Evolutionary conservation across 2,329 filamentous ascomycete genomes (phyloP).

Genomic region (Chaetomiaceae sp.): DNA sequence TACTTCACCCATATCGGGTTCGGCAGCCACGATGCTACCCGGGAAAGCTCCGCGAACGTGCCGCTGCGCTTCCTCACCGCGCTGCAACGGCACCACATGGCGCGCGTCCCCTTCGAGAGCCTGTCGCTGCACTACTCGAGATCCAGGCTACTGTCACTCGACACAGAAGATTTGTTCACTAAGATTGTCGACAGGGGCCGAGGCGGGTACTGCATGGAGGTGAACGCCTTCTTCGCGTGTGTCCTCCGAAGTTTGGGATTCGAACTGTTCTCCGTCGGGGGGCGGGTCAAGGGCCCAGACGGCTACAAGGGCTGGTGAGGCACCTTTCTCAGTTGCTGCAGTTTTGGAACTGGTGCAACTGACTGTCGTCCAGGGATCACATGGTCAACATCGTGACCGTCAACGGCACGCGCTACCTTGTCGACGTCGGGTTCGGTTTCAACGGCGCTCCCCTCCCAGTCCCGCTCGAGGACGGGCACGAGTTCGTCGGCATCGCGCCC

Average conservation of each 20-base stretch:
- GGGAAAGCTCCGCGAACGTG: slow-evolving; percentile 20
- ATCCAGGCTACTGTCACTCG: slow-evolving; percentile 26
- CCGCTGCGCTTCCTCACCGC: slow-evolving; percentile 28
- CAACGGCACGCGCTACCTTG: slow-evolving; percentile 38
- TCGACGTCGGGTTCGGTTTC: slow-evolving; percentile 57
- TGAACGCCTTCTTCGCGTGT: slow-evolving; percentile 39
- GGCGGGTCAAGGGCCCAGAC: slow-evolving; percentile 28
- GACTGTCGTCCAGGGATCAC: slow-evolving; percentile 53
- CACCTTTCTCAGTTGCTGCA: no score
- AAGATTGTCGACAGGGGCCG: slow-evolving; percentile 37
- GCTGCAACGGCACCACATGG: slow-evolving; percentile 38
- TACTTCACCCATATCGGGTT: slow-evolving; percentile 30
- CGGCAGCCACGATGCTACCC: slow-evolving; percentile 22
- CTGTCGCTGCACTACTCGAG: slow-evolving; percentile 44
- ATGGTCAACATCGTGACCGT: slow-evolving; percentile 56
- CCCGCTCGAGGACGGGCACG: slow-evolving; percentile 24
- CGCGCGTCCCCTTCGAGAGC: slow-evolving; percentile 49
- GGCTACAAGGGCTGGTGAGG: slow-evolving; percentile 28
- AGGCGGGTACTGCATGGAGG: slow-evolving; percentile 51
- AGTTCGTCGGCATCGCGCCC: slow-evolving; percentile 36
- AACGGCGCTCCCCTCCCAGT: slow-evolving; percentile 33
- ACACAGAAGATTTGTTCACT: slow-evolving; percentile 26
- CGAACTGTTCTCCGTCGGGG: slow-evolving; percentile 44
- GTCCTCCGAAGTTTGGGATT: slow-evolving; percentile 45
- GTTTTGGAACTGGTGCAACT: no score